These are phyloP conservation scores for Schizothecium vesticola DNA, from an alignment of 495 filamentous ascomycete species.

Conservation along the genomic window DNA sequence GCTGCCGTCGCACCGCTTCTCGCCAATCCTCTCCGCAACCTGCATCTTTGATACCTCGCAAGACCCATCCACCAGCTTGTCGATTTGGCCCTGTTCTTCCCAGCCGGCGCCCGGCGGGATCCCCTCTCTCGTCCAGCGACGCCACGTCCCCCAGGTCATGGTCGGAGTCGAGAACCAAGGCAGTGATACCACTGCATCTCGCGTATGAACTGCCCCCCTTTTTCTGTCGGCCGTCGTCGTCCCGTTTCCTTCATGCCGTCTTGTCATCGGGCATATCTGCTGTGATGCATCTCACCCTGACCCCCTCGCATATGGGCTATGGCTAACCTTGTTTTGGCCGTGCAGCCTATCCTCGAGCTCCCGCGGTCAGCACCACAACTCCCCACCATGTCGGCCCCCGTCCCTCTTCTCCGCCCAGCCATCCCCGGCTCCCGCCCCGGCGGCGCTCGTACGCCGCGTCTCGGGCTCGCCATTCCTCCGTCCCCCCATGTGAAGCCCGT, in stretches of 20 bases:
- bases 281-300: not conserved
- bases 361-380: slow-evolving; percentile 28
- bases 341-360: slow-evolving; percentile 25
- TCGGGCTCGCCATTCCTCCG: slow-evolving; percentile 82
- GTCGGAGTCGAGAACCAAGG: slow-evolving; percentile 21
- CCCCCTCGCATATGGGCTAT: not conserved
- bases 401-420: slow-evolving; percentile 76
- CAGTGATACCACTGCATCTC: slow-evolving; percentile 25
- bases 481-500: slow-evolving; percentile 75
- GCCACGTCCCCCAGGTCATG: slow-evolving; percentile 13
- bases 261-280: not conserved
- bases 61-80: slow-evolving; percentile 4
- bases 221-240: not conserved
- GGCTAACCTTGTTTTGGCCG: not conserved
- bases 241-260: not conserved
- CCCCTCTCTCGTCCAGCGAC: not conserved
- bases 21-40: slow-evolving; percentile 2
- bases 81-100: slow-evolving; percentile 19
- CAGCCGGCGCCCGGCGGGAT: slow-evolving; percentile 1
- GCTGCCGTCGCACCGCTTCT: slow-evolving; percentile 5
- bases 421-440: slow-evolving; percentile 66
- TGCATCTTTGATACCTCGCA: slow-evolving; percentile 5
- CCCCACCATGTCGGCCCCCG: slow-evolving; percentile 70
- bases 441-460: slow-evolving; percentile 60
- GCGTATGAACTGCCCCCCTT: slow-evolving; percentile 17